Base-by-base conservation (phyloP, 192 early-diverging fungal genomes). In the Coemansia sp. region DNA sequence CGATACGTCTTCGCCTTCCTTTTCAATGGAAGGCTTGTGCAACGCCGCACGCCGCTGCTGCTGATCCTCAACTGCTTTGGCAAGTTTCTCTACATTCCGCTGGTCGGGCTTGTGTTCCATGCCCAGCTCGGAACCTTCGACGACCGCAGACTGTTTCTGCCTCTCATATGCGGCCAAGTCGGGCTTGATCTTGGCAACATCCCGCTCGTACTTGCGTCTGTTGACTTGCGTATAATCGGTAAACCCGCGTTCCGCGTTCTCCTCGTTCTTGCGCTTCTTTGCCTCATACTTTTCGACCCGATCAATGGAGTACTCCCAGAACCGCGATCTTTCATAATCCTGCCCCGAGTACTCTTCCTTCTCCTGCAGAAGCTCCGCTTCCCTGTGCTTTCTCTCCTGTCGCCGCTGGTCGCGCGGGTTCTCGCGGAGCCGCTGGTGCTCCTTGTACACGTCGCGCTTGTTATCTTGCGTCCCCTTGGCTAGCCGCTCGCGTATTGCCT, bases 1-100 rank as follows among this genome's bases (percentile, higher is more conserved):
- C 15, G 95, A 92, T 59, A 94, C 92, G 49, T 93, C 92, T 59
- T 96, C 96, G 35, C 89, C 90, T 22, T 90, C 86, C 74, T 91
- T 78, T 35, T 74, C 79, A 29, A 76, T 66, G 11, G 70, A 70
- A 33, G 74, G 74, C 34, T 73, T 72, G 49, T 75, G 67, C 20
- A 81, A 62, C 32, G 59, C 88, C 54, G 84, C 89, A 43, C 86
- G 80, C 48, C 85, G 82, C 34, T 63, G 83, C 59, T 87, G 87
- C 88, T 95, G 92, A 64, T 92, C 91, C 46, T 87, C 76, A 22
- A 94, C 82, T 40, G 91, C 85, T 10, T 80, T 72, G 0, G 86
- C 93, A 49, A 97, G 65, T 46, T 86, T 76, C 13, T 93, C 86
- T 15, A 95, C 76, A 2, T 85, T 90, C 63, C 88, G 76, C 9